Conservation (phyloP, 169 alveolate genomes). For the Eimeria acervulina region DNA sequence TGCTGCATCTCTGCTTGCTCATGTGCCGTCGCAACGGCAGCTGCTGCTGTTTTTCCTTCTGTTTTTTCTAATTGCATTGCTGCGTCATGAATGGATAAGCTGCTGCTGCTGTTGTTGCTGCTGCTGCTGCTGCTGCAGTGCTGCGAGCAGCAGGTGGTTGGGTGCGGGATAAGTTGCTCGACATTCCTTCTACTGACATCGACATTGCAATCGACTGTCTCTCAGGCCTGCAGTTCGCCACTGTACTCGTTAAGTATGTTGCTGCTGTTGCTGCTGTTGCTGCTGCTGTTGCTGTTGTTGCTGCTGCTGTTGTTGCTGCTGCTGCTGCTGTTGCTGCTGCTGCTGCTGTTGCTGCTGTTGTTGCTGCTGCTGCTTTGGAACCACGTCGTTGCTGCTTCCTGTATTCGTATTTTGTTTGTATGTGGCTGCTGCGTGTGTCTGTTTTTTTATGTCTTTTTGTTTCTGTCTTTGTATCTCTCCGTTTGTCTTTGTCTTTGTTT, state of each 20-base stretch:
- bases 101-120: neutral
- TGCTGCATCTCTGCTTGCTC: too few species aligned
- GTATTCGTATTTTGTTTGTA: too few species aligned
- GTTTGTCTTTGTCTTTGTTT: too few species aligned
- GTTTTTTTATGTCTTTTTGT: too few species aligned
- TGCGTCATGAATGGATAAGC: too few species aligned
- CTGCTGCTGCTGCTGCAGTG: slow-evolving; percentile 30
- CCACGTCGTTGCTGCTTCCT: too few species aligned
- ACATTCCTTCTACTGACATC: slow-evolving; percentile 93
- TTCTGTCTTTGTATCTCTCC: too few species aligned
- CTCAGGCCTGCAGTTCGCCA: slow-evolving; percentile 96
- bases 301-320: neutral
- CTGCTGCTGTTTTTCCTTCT: too few species aligned
- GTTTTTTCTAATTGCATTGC: too few species aligned
- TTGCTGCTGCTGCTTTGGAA: neutral
- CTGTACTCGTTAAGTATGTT: slow-evolving; percentile 84
- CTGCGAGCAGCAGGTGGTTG: slow-evolving; percentile 98
- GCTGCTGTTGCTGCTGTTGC: neutral
- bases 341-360: neutral
- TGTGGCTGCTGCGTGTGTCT: too few species aligned
- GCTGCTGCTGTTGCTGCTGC: too few species aligned
- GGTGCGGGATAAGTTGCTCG: slow-evolving; percentile 98
- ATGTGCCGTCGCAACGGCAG: too few species aligned
- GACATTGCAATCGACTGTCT: slow-evolving; percentile 98
- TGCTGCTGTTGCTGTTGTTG: neutral